phyloP scores from a whole-genome alignment of 2,329 filamentous ascomycete species.

The Paecilomyces sp. region DNA sequence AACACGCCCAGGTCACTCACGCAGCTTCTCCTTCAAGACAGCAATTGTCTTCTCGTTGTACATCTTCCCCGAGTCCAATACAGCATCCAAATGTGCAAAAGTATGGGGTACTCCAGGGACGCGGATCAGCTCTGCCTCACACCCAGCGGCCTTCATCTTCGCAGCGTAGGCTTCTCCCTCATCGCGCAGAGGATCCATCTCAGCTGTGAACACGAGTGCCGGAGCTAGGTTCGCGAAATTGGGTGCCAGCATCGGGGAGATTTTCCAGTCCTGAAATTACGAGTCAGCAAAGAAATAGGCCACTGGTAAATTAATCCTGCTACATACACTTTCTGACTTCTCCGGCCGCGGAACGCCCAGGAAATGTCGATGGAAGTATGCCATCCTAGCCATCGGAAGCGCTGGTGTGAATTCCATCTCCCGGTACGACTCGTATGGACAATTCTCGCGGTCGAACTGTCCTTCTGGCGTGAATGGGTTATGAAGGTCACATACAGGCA shows the following conservation, averaged over 20 bases:
- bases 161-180: conserved; percentile 33
- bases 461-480: conserved; percentile 28
- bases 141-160: conserved; percentile 29
- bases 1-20: background rate
- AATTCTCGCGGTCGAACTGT: conserved; percentile 25
- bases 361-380: conserved; percentile 32
- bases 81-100: conserved; percentile 21
- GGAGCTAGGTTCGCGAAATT: conserved; percentile 29
- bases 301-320: background rate
- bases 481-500: conserved; percentile 31
- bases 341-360: conserved; percentile 30
- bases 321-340: conserved; percentile 25
- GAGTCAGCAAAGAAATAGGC: conserved; percentile 6
- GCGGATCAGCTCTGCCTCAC: conserved; percentile 22
- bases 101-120: conserved; percentile 28
- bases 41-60: conserved; percentile 22
- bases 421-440: conserved; percentile 32
- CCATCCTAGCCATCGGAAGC: conserved; percentile 30
- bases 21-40: conserved; percentile 17
- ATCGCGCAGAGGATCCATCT: conserved; percentile 36
- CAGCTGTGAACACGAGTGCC: conserved; percentile 32
- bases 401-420: conserved; percentile 30
- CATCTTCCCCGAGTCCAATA: conserved; percentile 20
- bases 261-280: conserved; percentile 30
- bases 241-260: conserved; percentile 33